Percentiles rank a stretch among this genome's conserved stretches.
Conservation (phyloP, 345 rosid species). For the Linum tenue region DNA sequence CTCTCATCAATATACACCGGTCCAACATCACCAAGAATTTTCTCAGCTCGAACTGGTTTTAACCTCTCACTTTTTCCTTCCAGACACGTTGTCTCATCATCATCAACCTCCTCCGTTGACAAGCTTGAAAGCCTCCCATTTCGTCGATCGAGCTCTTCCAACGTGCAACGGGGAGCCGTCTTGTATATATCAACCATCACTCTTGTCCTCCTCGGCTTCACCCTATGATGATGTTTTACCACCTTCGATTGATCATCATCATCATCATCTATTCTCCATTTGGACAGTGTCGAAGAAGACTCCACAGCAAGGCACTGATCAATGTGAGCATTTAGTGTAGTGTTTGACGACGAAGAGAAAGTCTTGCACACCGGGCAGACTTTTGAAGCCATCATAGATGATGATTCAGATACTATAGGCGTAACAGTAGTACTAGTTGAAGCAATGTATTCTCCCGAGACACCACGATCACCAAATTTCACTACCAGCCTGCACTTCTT, state of each 20-base stretch:
- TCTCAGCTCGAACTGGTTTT: constrained; percentile 34
- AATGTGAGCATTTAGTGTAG: constrained; percentile 96
- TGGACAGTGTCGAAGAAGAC: constrained; percentile 26
- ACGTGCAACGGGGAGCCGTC: constrained; percentile 54
- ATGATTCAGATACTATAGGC: constrained; percentile 34
- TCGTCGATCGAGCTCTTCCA: constrained; percentile 87
- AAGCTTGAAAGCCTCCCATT: constrained; percentile 62
- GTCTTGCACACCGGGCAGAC: constrained; percentile 98
- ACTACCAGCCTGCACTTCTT: constrained; percentile 75
- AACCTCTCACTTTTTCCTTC: constrained; percentile 32
- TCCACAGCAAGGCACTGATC: constrained; percentile 91
- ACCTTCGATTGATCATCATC: constrained; percentile 25
- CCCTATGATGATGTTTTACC: constrained; percentile 38
- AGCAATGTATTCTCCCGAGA: constrained; percentile 56
- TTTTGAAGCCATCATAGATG: constrained; percentile 48
- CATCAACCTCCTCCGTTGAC: constrained; percentile 34
- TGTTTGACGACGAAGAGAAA: constrained; percentile 90
- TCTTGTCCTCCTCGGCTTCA: constrained; percentile 65
- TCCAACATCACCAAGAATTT: constrained; percentile 45
- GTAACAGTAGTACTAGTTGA: constrained; percentile 36
- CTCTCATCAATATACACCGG: constrained; percentile 82
- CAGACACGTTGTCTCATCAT: constrained; percentile 16
- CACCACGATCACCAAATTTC: constrained; percentile 55
- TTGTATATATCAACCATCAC: constrained; percentile 75
- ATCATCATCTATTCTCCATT: constrained; percentile 39